These are phyloP conservation scores for Quercus lobata DNA, from an alignment of 331 rosid genomes.

Conservation along the genomic window DNA sequence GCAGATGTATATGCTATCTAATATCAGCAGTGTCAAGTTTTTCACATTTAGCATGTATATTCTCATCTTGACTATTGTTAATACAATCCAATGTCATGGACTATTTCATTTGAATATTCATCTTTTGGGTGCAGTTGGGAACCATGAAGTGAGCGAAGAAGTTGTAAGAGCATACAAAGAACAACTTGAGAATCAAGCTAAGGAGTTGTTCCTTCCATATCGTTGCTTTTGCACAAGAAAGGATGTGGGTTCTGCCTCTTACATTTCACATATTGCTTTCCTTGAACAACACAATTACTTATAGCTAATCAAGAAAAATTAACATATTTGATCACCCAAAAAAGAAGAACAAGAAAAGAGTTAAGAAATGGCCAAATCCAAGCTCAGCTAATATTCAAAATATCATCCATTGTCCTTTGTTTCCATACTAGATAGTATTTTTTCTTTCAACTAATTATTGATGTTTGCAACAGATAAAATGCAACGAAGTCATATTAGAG, in stretches of 20 bases:
- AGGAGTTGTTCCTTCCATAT: slow-evolving; percentile 62
- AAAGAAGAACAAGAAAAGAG: not conserved
- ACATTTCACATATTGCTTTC: not conserved
- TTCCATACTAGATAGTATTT: not conserved
- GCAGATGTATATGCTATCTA: too few relatives aligned
- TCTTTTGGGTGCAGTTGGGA: slow-evolving; percentile 38
- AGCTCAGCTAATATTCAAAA: too few relatives aligned
- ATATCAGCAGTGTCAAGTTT: too few relatives aligned
- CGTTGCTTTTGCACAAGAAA: slow-evolving; percentile 68
- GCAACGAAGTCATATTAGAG: slow-evolving; percentile 59
- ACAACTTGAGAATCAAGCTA: slow-evolving; percentile 46
- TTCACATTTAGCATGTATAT: not conserved
- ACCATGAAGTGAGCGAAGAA: slow-evolving; percentile 30
- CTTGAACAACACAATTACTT: not conserved
- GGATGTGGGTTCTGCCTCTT: slow-evolving; percentile 29
- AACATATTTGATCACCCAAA: not conserved
- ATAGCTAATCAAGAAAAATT: not conserved
- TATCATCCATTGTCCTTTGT: too few relatives aligned
- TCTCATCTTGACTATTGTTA: not conserved
- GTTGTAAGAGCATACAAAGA: slow-evolving; percentile 33
- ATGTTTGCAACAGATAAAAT: slow-evolving; percentile 42
- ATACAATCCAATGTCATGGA: not conserved
- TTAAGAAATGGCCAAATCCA: not conserved
- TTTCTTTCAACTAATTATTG: not conserved
- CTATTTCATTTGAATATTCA: not conserved